phyloP scores from a whole-genome alignment of 1,284 basidiomycete genomes.

The Pascua sp. region DNA sequence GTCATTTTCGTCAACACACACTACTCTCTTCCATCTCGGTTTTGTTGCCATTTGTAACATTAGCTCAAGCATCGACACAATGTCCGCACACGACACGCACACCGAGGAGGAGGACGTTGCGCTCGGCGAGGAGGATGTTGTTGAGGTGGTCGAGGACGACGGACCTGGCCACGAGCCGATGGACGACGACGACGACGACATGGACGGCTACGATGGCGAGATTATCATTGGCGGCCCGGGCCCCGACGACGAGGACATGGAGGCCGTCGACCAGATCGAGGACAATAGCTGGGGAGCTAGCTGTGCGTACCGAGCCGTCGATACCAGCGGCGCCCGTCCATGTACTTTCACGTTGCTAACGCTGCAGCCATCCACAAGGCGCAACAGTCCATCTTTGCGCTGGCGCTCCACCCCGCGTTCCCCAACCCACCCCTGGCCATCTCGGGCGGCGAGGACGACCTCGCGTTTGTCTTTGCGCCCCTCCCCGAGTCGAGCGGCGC shows the following conservation, averaged over 20 bases:
- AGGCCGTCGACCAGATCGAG: constrained; percentile 23
- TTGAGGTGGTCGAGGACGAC: constrained; percentile 55
- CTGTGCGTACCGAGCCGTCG: constrained; percentile 16
- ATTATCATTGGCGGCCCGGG: constrained; percentile 48
- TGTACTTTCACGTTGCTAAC: not conserved
- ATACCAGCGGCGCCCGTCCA: not conserved
- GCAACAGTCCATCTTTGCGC: constrained; percentile 70
- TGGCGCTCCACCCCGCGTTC: constrained; percentile 67
- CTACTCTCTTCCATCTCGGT: not conserved
- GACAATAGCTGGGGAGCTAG: constrained; percentile 28
- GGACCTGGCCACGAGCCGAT: constrained; percentile 58
- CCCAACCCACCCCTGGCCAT: constrained; percentile 79
- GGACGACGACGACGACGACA: constrained; percentile 57
- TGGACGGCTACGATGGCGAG: constrained; percentile 50
- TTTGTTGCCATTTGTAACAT: not conserved
- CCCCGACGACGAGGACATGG: constrained; percentile 30
- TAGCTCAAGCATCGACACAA: constrained; percentile 7
- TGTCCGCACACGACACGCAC: too few relatives aligned
- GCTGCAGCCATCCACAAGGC: constrained; percentile 42
- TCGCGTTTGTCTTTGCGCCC: constrained; percentile 76
- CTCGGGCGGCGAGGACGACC: constrained; percentile 92
- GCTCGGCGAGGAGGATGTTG: constrained; percentile 44
- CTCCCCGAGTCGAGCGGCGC: constrained; percentile 26
- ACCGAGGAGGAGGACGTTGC: constrained; percentile 37
- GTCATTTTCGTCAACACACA: not conserved